These are phyloP conservation scores for Paramyrothecium sp. DNA, from an alignment of 2,329 filamentous ascomycete genomes.

Conservation along the genomic window DNA sequence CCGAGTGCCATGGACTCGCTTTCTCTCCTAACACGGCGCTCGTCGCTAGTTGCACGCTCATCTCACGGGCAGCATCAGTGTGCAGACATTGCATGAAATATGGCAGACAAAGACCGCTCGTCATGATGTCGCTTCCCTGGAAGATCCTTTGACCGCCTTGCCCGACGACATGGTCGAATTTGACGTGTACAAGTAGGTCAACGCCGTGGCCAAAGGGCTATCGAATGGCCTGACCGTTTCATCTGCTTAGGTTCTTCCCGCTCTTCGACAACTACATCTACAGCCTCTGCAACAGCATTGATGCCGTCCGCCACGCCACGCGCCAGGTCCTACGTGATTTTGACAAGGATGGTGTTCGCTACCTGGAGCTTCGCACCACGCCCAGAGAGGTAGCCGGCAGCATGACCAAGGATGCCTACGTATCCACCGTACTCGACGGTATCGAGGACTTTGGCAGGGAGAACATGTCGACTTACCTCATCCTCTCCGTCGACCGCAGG, in stretches of 20 bases:
- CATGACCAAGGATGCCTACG: constrained; percentile 63
- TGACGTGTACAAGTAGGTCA: constrained; percentile 62
- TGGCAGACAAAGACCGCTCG: constrained; percentile 61
- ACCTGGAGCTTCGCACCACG: constrained; percentile 79
- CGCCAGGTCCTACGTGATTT: constrained; percentile 66
- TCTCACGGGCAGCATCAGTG: constrained; percentile 74
- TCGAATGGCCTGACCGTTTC: too few relatives aligned
- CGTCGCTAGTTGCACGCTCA: constrained; percentile 70
- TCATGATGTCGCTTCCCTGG: constrained; percentile 47
- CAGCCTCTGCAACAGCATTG: constrained; percentile 63
- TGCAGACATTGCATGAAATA: constrained; percentile 70
- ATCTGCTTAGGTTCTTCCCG: constrained; percentile 65
- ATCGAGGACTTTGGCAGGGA: constrained; percentile 51
- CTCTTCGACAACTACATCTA: constrained; percentile 81
- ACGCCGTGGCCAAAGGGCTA: too few relatives aligned
- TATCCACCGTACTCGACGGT: constrained; percentile 63
- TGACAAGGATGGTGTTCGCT: constrained; percentile 67
- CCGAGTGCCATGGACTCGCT: not conserved
- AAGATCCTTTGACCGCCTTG: constrained; percentile 69
- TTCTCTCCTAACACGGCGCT: constrained; percentile 1
- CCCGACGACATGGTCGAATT: constrained; percentile 70
- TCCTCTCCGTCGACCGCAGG: constrained; percentile 73
- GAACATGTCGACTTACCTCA: constrained; percentile 60
- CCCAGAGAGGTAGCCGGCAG: constrained; percentile 58
- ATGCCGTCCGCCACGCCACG: constrained; percentile 62